Evolutionary conservation across 2,329 filamentous ascomycete genomes (phyloP).

Genomic region (Bipolaris gigantea): DNA sequence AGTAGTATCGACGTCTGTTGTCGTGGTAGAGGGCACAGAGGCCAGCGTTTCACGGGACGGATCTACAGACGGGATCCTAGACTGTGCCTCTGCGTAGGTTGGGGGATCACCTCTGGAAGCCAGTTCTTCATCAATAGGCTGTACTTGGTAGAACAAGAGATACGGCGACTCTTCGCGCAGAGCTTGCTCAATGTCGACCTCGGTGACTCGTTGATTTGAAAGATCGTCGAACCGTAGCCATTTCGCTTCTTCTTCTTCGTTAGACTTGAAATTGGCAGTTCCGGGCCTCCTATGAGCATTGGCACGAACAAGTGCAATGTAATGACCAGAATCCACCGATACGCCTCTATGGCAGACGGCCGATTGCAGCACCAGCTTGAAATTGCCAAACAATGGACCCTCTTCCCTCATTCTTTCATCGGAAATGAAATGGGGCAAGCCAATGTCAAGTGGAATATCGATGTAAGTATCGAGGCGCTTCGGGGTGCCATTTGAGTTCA

Average conservation of each 20-base stretch:
- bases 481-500: slow-evolving; percentile 69
- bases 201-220: slow-evolving; percentile 68
- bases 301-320: slow-evolving; percentile 81
- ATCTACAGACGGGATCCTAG: slow-evolving; percentile 21
- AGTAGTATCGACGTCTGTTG: slow-evolving; percentile 24
- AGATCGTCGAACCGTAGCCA: slow-evolving; percentile 96
- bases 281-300: slow-evolving; percentile 49
- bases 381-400: slow-evolving; percentile 76
- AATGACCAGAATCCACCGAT: slow-evolving; percentile 86
- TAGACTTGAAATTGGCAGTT: slow-evolving; percentile 51
- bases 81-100: slow-evolving; percentile 44
- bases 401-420: slow-evolving; percentile 71
- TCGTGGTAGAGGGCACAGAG: slow-evolving; percentile 18
- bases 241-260: slow-evolving; percentile 45
- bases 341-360: slow-evolving; percentile 89
- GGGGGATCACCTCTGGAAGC: slow-evolving; percentile 45
- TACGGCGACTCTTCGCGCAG: slow-evolving; percentile 90
- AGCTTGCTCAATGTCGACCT: slow-evolving; percentile 76
- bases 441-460: slow-evolving; percentile 85
- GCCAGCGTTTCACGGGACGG: slow-evolving; percentile 37
- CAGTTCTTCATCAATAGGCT: slow-evolving; percentile 77
- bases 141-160: slow-evolving; percentile 90
- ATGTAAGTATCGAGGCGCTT: slow-evolving; percentile 78
- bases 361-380: slow-evolving; percentile 88
- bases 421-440: slow-evolving; percentile 84